Evolutionary conservation across 1,284 basidiomycete species (phyloP), one percentile per base, ranked within the genome.

Genomic region (Exobasidium cylindrosporum): DNA sequence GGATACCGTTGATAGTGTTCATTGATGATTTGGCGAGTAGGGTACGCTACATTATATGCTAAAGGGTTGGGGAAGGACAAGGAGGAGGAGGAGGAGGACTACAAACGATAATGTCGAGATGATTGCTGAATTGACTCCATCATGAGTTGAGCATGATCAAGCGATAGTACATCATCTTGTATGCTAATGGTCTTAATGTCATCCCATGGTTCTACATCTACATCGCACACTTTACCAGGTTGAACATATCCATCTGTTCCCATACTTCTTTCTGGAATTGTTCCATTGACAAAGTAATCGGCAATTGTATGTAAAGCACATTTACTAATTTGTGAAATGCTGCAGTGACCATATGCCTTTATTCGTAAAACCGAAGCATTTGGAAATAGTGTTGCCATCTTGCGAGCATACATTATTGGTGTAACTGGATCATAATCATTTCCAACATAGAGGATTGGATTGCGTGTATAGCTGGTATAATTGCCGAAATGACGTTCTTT

Each of bases 371-470:
- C 64, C 1, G 65, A 64, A 26, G 66, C 65, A 13, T 60, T 62
- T 46, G 54, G 58, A 29, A 72, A 72, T 14, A 23, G 54, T 62
- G 58, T 28, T 0, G 68, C 68, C 66, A 70, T 70, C 60, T 54
- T 60, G 17, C 66, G 63, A 30, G 70, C 70, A 31, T 62, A 64
- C 21, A 59, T 52, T 28, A 59, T 61, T 7, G 70, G 68, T 10
- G 70, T 72, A 32, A 70, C 70, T n/a, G 70, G 70, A 35, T 72
- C 70, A 40, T 59, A 70, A 43, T 70, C 66, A 59, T 72, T 72
- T 43, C 68, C 66, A n/a, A 69, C 64, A 17, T 49, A 55, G 28
- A 72, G 66, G 26, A 72, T 31, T 11, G 70, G 70, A 53, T 58
- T 67, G 7, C 68, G 62, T 11, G 70, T 68, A 45, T 60, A 63